Conservation (phyloP, 495 filamentous ascomycete species). For the Hypomontagnella monticulosa region DNA sequence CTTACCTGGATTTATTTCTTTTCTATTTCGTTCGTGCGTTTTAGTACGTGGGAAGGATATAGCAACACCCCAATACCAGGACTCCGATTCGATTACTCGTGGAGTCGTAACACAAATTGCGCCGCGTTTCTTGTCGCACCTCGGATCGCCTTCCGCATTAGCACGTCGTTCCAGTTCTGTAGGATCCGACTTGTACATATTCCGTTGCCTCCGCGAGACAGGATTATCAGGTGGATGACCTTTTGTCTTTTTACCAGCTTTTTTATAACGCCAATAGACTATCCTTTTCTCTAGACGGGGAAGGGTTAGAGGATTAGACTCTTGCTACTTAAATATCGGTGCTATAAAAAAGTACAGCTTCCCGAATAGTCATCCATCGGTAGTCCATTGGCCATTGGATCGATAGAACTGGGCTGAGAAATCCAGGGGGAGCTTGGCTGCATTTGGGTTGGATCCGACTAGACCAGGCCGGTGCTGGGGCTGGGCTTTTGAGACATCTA, state of each 20-base stretch:
- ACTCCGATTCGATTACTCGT: conserved; percentile 7
- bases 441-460: conserved; percentile 29
- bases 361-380: neutral
- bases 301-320: conserved; percentile 11
- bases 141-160: conserved; percentile 13
- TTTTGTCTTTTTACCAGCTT: too few species aligned
- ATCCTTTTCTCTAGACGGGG: conserved; percentile 9
- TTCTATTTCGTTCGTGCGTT: conserved; percentile 11
- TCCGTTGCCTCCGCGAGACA: conserved; percentile 6
- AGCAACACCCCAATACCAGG: conserved; percentile 1
- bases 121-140: conserved; percentile 18
- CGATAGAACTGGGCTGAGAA: conserved; percentile 5
- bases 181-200: conserved; percentile 2
- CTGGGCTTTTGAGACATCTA: conserved; percentile 29
- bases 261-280: too few species aligned
- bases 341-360: conserved; percentile 3
- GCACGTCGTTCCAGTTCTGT: conserved; percentile 5
- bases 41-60: conserved; percentile 33
- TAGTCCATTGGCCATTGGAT: conserved; percentile 12
- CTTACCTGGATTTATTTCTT: conserved; percentile 28
- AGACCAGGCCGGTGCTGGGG: neutral
- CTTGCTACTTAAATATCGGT: neutral
- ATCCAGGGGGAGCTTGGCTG: conserved; percentile 23
- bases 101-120: conserved; percentile 8
- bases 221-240: neutral